Percentiles rank a stretch among this genome's conserved stretches.
These are phyloP conservation scores for Colletotrichum somersetense DNA, from an alignment of 2,329 filamentous ascomycete species.

Conservation along the genomic window DNA sequence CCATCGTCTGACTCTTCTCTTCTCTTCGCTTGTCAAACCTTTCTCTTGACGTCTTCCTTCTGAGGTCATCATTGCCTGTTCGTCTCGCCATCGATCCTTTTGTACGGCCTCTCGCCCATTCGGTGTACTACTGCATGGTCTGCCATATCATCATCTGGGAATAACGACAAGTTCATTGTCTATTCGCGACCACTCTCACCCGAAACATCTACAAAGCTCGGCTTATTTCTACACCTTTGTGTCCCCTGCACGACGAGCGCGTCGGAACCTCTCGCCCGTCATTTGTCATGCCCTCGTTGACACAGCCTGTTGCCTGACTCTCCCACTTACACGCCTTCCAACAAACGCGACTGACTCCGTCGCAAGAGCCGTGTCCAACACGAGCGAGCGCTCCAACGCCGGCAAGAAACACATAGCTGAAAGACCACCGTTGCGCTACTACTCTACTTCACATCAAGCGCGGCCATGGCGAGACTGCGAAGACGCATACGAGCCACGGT, in stretches of 20 bases:
- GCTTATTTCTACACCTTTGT: conserved; percentile 40
- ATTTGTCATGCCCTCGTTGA: conserved; percentile 9
- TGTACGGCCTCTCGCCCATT: conserved; percentile 25
- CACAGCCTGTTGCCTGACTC: conserved; percentile 23
- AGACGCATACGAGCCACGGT: conserved; percentile 53
- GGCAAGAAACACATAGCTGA: conserved; percentile 3
- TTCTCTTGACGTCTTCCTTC: conserved; percentile 6
- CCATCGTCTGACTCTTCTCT: conserved; percentile 30
- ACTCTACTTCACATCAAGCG: neutral
- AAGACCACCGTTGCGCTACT: conserved; percentile 10
- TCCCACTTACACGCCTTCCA: conserved; percentile 29
- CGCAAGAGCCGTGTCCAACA: conserved; percentile 14
- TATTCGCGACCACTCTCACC: neutral
- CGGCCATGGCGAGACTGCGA: conserved; percentile 47
- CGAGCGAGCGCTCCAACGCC: conserved; percentile 8
- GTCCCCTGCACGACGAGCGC: conserved; percentile 2
- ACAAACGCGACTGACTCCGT: conserved; percentile 30
- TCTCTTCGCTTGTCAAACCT: conserved; percentile 2
- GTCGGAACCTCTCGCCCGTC: neutral
- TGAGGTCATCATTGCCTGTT: conserved; percentile 35
- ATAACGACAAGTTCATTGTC: conserved; percentile 38
- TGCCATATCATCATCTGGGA: conserved; percentile 5
- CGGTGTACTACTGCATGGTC: conserved; percentile 10
- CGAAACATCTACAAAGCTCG: conserved; percentile 34
- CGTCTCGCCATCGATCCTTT: conserved; percentile 22